Conservation (phyloP, 805 yeast genomes). For the Pichia deserticola region DNA sequence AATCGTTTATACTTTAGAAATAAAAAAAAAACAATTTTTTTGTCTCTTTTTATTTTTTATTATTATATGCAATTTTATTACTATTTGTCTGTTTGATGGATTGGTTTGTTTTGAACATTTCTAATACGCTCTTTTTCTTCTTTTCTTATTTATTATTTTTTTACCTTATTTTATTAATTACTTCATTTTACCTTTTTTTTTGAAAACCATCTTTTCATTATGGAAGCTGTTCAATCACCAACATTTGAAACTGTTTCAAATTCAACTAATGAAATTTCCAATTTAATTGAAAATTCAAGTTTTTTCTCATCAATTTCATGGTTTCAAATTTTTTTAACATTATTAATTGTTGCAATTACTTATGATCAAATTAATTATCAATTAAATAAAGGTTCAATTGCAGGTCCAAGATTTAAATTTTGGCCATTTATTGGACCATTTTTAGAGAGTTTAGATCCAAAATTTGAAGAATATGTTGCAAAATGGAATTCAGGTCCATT, state of each 20-base stretch:
- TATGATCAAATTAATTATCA: conserved; percentile 79
- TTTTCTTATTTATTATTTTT: too few relatives aligned
- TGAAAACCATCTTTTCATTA: background rate
- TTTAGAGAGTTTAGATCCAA: conserved; percentile 88
- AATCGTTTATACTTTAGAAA: too few relatives aligned
- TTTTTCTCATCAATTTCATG: conserved; percentile 31
- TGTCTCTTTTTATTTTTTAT: too few relatives aligned
- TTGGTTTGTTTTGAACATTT: too few relatives aligned
- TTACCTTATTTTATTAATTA: background rate
- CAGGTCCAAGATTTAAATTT: conserved; percentile 79
- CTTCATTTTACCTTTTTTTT: background rate
- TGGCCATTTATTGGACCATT: conserved; percentile 98
- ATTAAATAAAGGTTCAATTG: conserved; percentile 75
- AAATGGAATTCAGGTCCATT: conserved; percentile 95
- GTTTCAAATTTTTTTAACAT: conserved; percentile 44
- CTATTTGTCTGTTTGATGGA: too few relatives aligned
- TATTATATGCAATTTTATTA: too few relatives aligned
- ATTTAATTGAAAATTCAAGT: background rate
- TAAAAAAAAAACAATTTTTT: too few relatives aligned
- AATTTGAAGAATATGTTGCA: conserved; percentile 84
- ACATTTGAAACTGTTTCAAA: background rate
- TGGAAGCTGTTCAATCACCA: background rate
- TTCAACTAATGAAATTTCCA: conserved; percentile 7
- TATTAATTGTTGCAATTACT: conserved; percentile 40
- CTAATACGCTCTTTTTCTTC: too few relatives aligned